A percentile compares a stretch with the other conserved stretches of the same genome.
These are phyloP conservation scores for Secale cereale DNA, from an alignment of 176 grass and related monocot genomes.

Conservation along the genomic window DNA sequence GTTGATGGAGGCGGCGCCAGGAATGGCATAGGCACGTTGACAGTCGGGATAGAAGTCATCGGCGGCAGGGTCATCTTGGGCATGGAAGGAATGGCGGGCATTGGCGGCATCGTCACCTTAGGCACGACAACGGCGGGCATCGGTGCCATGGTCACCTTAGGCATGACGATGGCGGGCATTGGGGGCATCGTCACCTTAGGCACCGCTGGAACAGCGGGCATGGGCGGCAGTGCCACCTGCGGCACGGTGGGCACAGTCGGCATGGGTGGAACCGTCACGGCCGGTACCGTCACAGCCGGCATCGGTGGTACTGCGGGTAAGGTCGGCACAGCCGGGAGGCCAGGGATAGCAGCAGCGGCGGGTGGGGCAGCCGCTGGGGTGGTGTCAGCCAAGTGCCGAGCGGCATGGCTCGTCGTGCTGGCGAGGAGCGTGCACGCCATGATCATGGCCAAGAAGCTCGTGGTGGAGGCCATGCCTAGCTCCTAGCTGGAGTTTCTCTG, in stretches of 20 bases:
- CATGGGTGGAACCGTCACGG: background rate
- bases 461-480: background rate
- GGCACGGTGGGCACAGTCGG: background rate
- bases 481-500: background rate
- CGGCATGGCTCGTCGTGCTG: background rate
- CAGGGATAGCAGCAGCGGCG: background rate
- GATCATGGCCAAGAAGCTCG: background rate
- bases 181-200: background rate
- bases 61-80: background rate
- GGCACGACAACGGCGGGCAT: background rate
- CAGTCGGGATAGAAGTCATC: constrained; percentile 16
- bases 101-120: background rate
- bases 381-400: background rate
- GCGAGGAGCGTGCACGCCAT: background rate
- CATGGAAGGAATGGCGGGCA: background rate
- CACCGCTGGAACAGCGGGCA: background rate
- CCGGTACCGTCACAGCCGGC: background rate
- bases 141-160: background rate
- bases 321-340: background rate
- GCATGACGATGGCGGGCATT: background rate
- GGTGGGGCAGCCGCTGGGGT: background rate
- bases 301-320: background rate
- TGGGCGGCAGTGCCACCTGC: background rate
- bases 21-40: constrained; percentile 15
- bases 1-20: constrained; percentile 14